Conservation (phyloP, 2,329 filamentous ascomycete species). For the Beauveria brongniartii region DNA sequence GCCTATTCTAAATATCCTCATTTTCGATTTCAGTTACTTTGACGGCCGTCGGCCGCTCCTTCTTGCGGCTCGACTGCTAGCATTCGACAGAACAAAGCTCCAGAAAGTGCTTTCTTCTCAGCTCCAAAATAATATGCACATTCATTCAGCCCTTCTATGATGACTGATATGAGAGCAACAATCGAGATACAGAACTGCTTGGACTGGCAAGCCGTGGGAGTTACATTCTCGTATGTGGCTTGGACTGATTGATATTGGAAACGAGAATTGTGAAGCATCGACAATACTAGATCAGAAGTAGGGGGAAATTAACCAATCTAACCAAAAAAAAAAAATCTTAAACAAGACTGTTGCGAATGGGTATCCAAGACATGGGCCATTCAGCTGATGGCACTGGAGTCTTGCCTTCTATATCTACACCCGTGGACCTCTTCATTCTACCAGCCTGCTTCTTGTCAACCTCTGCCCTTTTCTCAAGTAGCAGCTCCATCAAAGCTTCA, state of each 20-base stretch:
- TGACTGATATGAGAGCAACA: too few relatives aligned
- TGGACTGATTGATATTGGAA: background rate
- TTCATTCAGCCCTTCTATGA: background rate
- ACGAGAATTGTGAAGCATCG: background rate
- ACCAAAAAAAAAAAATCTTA: background rate
- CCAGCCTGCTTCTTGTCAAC: background rate
- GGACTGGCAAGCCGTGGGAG: too few relatives aligned
- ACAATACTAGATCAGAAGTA: background rate
- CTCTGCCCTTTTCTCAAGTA: background rate
- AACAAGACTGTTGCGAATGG: background rate
- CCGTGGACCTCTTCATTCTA: background rate
- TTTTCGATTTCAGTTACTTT: too few relatives aligned
- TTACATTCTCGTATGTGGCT: too few relatives aligned
- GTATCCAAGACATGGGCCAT: conserved; percentile 6
- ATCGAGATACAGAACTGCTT: too few relatives aligned
- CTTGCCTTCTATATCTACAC: background rate
- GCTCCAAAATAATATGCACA: background rate
- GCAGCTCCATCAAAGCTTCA: background rate
- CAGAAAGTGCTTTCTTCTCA: too few relatives aligned
- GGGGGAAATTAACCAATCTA: too few relatives aligned
- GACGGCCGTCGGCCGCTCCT: too few relatives aligned
- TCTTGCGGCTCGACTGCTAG: too few relatives aligned
- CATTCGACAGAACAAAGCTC: too few relatives aligned
- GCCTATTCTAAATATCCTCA: too few relatives aligned
- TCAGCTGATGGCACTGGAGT: background rate